Conservation (phyloP, 2,329 filamentous ascomycete species). For the Hypoxylon sp. region DNA sequence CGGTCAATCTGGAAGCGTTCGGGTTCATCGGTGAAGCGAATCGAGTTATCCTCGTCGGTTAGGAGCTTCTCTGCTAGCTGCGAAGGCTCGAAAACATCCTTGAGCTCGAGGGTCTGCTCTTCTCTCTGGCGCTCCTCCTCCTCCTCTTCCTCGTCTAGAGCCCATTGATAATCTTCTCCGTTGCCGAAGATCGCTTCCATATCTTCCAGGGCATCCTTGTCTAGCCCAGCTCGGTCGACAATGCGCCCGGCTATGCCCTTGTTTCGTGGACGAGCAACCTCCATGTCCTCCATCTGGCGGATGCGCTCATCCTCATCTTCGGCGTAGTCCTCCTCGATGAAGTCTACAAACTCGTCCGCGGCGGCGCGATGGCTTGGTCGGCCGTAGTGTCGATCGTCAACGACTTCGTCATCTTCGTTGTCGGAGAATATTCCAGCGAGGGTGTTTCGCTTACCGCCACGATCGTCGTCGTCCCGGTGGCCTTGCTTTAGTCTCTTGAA, state of each 20-base stretch:
- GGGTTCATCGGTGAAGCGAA: conserved; percentile 87
- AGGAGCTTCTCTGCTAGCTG: conserved; percentile 93
- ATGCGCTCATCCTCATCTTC: conserved; percentile 83
- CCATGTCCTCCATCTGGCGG: conserved; percentile 82
- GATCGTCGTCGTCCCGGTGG: conserved; percentile 77
- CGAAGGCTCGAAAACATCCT: conserved; percentile 97
- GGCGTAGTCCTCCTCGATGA: conserved; percentile 95
- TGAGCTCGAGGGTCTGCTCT: conserved; percentile 87
- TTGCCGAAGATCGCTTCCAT: conserved; percentile 97
- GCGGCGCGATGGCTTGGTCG: conserved; percentile 65
- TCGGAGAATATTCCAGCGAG: conserved; percentile 95
- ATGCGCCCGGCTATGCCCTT: conserved; percentile 73
- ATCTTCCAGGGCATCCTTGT: conserved; percentile 92
- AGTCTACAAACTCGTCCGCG: conserved; percentile 88
- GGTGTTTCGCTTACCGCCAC: conserved; percentile 70
- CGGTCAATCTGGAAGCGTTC: conserved; percentile 94
- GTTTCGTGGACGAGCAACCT: conserved; percentile 83
- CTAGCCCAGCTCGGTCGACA: conserved; percentile 83
- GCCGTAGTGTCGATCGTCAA: conserved; percentile 60
- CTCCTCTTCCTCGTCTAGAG: conserved; percentile 85
- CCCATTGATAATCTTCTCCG: conserved; percentile 95
- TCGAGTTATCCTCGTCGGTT: conserved; percentile 93
- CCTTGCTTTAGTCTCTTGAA: conserved; percentile 97
- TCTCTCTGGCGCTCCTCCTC: conserved; percentile 81
- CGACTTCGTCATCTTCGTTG: conserved; percentile 83